Evolutionary conservation across 331 rosid genomes (phyloP), one percentile per base, ranked within the genome.

Genomic region (Cucumis variabilis): DNA sequence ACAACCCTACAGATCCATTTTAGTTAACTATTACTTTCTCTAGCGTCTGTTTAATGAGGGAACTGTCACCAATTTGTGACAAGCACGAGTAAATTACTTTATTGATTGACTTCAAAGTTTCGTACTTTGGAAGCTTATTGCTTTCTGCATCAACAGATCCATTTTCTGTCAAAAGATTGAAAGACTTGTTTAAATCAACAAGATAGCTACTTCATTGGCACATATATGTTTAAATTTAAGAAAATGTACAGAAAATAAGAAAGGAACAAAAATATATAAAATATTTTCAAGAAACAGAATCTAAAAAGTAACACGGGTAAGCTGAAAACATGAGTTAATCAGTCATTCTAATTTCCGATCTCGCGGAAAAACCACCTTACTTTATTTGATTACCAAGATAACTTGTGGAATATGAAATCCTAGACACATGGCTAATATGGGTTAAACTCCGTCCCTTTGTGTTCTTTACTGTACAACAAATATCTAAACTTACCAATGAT

Each of bases 1-100:
- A 71, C 46, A 71, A 0, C 15, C 0, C 27, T 0, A 67, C 8
- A 67, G 28, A 24, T 44, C 10, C 48, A 93, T 5, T 88, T 68
- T 94, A 93, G 63, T 91, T 93, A 70, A 93, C 66, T 86, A 92
- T 77, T 83, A 92, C 87, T 89, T 89, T 92, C 91, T 95, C 98
- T 41, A 93, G 87, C 23, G 93, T 86, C 86, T 82, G 89, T 68
- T 92, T 88, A 89, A 93, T 93, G 91, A 93, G 92, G 86, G 89
- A 88, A 53, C 60, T 89, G 87, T 95, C 94, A 74, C 98, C 98
- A 86, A 97, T 93, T 93, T 91, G 94, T 23, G 86, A 86, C 83
- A 94, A 87, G 87, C 82, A 91, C 60, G 93, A 90, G 87, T 93
- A 93, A 62, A 93, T 70, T 73, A 88, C 48, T 62, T 86, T 37